These are phyloP conservation scores for Nematodospora valgi DNA, from an alignment of 805 yeast species.

Conservation along the genomic window DNA sequence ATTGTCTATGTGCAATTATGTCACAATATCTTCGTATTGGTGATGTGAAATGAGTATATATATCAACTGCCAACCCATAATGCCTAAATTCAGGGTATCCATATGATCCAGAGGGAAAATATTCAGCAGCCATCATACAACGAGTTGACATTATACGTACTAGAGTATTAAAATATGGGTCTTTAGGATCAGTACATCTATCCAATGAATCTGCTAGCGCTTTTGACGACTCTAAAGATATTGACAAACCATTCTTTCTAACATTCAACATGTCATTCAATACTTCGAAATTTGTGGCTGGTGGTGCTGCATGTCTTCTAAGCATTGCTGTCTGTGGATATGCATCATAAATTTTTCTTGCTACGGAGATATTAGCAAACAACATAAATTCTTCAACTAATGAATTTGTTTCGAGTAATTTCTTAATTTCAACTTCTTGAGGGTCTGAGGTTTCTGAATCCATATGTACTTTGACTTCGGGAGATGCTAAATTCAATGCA, in stretches of 20 bases:
- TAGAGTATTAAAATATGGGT: constrained; percentile 89
- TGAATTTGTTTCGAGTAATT: constrained; percentile 86
- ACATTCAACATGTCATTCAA: constrained; percentile 85
- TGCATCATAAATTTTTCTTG: constrained; percentile 84
- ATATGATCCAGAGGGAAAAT: constrained; percentile 86
- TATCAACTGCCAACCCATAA: constrained; percentile 96
- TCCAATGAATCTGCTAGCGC: constrained; percentile 93
- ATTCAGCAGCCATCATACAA: constrained; percentile 99
- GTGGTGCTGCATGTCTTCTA: constrained; percentile 98
- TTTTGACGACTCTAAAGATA: constrained; percentile 81
- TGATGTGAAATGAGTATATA: constrained; percentile 96
- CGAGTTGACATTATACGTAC: constrained; percentile 96
- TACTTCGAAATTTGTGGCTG: constrained; percentile 85
- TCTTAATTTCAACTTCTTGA: constrained; percentile 88
- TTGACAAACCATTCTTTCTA: constrained; percentile 63
- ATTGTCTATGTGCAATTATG: constrained; percentile 93
- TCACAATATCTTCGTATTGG: constrained; percentile 99
- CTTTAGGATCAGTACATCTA: constrained; percentile 75
- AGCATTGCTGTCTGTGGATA: constrained; percentile 98
- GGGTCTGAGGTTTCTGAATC: constrained; percentile 98
- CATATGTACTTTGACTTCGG: constrained; percentile 96
- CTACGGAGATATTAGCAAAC: constrained; percentile 94
- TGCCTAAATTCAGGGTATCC: constrained; percentile 91
- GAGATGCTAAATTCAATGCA: constrained; percentile 94
- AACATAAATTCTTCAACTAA: constrained; percentile 98